Conservation (phyloP, 257 asterid genomes). For the Jacaranda copaia region DNA sequence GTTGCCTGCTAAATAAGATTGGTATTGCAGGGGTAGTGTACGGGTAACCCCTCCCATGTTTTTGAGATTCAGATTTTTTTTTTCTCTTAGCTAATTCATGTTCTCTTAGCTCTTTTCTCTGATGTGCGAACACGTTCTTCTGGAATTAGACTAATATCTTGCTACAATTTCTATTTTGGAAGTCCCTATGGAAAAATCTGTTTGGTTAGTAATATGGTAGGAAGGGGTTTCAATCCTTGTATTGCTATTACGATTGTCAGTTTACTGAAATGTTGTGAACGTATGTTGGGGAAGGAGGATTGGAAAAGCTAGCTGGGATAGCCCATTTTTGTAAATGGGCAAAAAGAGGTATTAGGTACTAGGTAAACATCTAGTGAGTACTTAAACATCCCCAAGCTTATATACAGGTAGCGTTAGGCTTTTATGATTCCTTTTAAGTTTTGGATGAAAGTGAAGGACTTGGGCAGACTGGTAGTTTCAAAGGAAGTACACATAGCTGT, state of each 20-base stretch:
- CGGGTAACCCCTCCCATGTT: not conserved
- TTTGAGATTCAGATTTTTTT: slow-evolving; percentile 10
- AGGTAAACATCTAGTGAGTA: no score
- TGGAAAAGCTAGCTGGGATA: no score
- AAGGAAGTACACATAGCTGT: no score
- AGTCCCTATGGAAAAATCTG: not conserved
- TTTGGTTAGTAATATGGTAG: not conserved
- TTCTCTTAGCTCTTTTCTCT: not conserved
- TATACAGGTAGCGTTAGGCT: not conserved
- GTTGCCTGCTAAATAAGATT: not conserved
- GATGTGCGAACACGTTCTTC: not conserved
- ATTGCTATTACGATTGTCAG: not conserved
- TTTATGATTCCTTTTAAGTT: not conserved
- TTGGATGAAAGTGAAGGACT: not conserved
- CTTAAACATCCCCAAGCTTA: no score
- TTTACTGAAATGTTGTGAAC: not conserved
- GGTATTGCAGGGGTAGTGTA: not conserved
- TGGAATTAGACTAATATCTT: not conserved
- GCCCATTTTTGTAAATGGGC: no score
- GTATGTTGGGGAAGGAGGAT: no score
- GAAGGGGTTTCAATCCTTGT: not conserved
- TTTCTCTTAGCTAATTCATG: slow-evolving; percentile 2
- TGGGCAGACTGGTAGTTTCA: no score
- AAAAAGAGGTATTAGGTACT: no score
- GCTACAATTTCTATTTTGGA: not conserved